Evolutionary conservation across 768 basidiomycete genomes (phyloP).

Genomic region (Ramaria rubella): DNA sequence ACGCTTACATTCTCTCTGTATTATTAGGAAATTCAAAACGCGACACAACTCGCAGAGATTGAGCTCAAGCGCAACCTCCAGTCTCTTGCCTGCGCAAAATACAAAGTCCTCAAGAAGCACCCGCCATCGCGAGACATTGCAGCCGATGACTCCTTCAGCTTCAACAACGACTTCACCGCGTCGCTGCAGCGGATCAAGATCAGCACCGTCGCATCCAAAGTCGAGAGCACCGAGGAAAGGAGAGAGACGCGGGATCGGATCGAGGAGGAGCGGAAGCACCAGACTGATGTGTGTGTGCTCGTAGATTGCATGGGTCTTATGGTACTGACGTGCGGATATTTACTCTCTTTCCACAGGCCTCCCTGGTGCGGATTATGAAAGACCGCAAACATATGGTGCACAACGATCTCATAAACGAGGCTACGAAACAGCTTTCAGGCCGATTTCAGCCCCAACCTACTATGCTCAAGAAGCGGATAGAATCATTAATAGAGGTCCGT

Average conservation of each 20-base stretch:
- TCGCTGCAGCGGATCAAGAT: constrained; percentile 89
- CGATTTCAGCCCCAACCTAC: constrained; percentile 85
- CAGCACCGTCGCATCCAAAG: constrained; percentile 76
- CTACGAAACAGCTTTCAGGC: constrained; percentile 73
- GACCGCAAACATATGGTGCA: constrained; percentile 85
- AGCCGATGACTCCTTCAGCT: constrained; percentile 74
- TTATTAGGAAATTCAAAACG: constrained; percentile 71
- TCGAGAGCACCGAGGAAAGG: constrained; percentile 81
- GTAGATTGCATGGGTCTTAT: not conserved
- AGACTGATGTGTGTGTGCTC: constrained; percentile 66
- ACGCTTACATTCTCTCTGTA: not conserved
- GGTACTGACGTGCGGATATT: not conserved
- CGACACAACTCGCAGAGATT: constrained; percentile 63
- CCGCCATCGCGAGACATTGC: constrained; percentile 83
- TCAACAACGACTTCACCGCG: constrained; percentile 78
- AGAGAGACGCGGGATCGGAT: constrained; percentile 86
- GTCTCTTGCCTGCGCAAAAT: constrained; percentile 92
- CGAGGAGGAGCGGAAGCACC: constrained; percentile 85
- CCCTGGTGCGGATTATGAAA: constrained; percentile 97
- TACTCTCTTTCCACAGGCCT: constrained; percentile 54
- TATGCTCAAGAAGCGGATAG: constrained; percentile 89
- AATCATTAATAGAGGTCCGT: constrained; percentile 85
- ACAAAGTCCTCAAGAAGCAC: constrained; percentile 84
- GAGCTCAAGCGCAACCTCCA: constrained; percentile 93
- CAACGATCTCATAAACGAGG: constrained; percentile 85